Evolutionary conservation across 176 grass and related monocot genomes (phyloP).

Genomic region (Oryza meridionalis): DNA sequence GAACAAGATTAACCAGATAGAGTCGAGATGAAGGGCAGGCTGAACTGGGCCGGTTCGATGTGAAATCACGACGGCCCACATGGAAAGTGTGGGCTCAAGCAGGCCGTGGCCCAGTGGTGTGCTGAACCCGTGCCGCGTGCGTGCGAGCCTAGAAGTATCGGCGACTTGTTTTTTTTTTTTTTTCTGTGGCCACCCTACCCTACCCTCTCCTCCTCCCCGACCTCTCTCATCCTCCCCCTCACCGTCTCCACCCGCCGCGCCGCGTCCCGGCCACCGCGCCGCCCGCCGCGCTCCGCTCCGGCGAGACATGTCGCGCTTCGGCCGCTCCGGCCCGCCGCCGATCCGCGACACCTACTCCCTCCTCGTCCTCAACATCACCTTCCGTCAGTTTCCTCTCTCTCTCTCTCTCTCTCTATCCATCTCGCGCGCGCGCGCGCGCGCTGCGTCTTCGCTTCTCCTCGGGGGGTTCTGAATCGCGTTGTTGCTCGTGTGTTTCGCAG

Average conservation of each 20-base stretch:
- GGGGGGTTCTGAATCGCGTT: not conserved
- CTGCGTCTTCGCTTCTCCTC: not conserved
- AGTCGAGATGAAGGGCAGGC: too few relatives aligned
- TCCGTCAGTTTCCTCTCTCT: slow-evolving; percentile 47
- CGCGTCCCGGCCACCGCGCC: slow-evolving; percentile 33
- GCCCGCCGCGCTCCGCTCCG: slow-evolving; percentile 21
- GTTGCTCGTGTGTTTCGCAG: slow-evolving; percentile 28
- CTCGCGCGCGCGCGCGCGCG: not conserved
- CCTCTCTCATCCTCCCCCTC: not conserved
- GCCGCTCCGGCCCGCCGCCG: slow-evolving; percentile 82
- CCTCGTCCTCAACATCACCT: slow-evolving; percentile 96
- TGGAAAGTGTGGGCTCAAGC: not conserved
- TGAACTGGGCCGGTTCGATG: not conserved
- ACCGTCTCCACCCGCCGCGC: slow-evolving; percentile 12
- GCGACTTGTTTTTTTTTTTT: not conserved
- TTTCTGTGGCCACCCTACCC: slow-evolving; percentile 13
- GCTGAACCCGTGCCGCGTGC: slow-evolving; percentile 22
- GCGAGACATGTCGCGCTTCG: slow-evolving; percentile 84
- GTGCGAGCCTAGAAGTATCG: slow-evolving; percentile 39
- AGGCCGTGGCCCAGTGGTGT: not conserved
- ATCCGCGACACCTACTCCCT: slow-evolving; percentile 90
- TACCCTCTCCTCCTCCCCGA: not conserved
- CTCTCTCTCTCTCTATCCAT: not conserved
- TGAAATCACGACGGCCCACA: not conserved
- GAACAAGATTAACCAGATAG: not conserved